phyloP scores from a whole-genome alignment of 2,329 filamentous ascomycete species.

The Mycosphaerella sp. region DNA sequence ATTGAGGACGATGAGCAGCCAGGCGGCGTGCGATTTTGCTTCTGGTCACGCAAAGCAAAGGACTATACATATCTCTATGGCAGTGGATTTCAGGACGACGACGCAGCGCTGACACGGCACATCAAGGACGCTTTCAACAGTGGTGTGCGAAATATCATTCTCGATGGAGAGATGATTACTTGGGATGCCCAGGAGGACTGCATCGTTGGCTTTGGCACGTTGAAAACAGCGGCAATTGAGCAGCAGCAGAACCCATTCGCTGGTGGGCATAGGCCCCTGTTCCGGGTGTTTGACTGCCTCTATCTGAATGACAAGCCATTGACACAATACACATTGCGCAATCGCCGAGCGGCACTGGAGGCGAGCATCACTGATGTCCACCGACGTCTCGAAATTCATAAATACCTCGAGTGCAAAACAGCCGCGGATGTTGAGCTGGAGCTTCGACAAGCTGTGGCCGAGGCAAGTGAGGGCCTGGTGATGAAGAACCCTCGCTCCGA shows the following conservation, averaged over 20 bases:
- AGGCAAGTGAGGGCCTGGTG: slow-evolving; percentile 82
- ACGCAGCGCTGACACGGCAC: slow-evolving; percentile 72
- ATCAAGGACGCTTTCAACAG: slow-evolving; percentile 68
- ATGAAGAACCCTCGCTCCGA: slow-evolving; percentile 85
- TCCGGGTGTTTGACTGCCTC: slow-evolving; percentile 83
- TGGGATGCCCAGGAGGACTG: slow-evolving; percentile 86
- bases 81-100: slow-evolving; percentile 63
- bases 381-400: slow-evolving; percentile 76
- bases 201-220: slow-evolving; percentile 80
- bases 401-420: slow-evolving; percentile 58
- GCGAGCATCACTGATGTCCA: slow-evolving; percentile 62
- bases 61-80: slow-evolving; percentile 96
- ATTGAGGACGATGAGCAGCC: slow-evolving; percentile 58
- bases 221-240: slow-evolving; percentile 82
- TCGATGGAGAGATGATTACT: slow-evolving; percentile 98
- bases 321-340: slow-evolving; percentile 73
- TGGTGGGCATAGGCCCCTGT: slow-evolving; percentile 66
- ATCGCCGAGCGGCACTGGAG: slow-evolving; percentile 69
- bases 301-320: slow-evolving; percentile 76
- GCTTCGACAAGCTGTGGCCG: slow-evolving; percentile 75
- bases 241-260: slow-evolving; percentile 67
- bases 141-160: slow-evolving; percentile 75
- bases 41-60: slow-evolving; percentile 95
- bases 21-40: slow-evolving; percentile 69
- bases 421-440: slow-evolving; percentile 69